These are phyloP conservation scores for Petunia hybrid DNA, from an alignment of 305 asterid species.

Conservation along the genomic window DNA sequence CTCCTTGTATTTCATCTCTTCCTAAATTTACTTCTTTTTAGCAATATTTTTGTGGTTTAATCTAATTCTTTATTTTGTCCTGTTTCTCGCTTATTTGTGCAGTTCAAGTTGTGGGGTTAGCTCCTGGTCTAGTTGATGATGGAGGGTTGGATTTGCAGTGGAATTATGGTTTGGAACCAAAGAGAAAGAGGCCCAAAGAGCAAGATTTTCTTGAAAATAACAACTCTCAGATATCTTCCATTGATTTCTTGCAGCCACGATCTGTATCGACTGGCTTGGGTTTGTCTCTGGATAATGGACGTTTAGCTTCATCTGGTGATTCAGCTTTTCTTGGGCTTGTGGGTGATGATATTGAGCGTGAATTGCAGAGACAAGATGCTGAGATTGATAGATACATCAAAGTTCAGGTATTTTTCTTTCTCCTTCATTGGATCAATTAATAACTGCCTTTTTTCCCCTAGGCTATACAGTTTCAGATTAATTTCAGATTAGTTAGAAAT, in stretches of 20 bases:
- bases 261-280: constrained; percentile 96
- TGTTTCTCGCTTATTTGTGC: constrained; percentile 25
- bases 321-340: constrained; percentile 74
- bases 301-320: constrained; percentile 73
- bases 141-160: constrained; percentile 69
- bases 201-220: constrained; percentile 71
- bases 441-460: not conserved
- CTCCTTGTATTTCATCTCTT: constrained; percentile 61
- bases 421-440: not conserved
- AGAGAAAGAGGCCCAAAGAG: constrained; percentile 74
- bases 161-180: constrained; percentile 66
- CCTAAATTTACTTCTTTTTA: not conserved
- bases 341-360: constrained; percentile 76
- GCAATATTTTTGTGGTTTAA: not conserved
- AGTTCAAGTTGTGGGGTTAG: constrained; percentile 79
- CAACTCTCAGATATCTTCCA: constrained; percentile 77
- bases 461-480: not conserved
- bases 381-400: constrained; percentile 84
- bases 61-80: not conserved
- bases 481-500: not conserved
- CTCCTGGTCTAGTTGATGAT: constrained; percentile 53
- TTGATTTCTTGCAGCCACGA: constrained; percentile 81
- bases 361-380: constrained; percentile 84
- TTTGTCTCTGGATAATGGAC: constrained; percentile 82
- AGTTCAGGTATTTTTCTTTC: constrained; percentile 61